Conservation (phyloP, 306 rosid species). For the Ziziphus jujuba region DNA sequence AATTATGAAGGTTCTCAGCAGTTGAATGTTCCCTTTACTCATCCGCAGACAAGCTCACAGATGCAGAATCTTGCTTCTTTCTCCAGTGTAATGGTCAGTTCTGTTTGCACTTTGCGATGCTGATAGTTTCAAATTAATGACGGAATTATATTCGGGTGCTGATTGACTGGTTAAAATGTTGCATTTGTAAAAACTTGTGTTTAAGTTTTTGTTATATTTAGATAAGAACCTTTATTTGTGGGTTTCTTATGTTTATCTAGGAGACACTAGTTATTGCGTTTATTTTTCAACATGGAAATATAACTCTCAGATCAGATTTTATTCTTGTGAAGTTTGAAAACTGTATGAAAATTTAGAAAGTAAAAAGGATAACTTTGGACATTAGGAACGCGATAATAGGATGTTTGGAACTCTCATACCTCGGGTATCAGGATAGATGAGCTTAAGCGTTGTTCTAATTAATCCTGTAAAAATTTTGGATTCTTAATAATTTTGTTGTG, state of each 20-base stretch:
- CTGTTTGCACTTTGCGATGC: not conserved
- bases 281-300: not conserved
- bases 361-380: not conserved
- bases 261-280: too few relatives aligned
- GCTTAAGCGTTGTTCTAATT: not conserved
- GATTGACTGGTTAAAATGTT: too few relatives aligned
- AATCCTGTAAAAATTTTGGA: not conserved
- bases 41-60: conserved; percentile 71
- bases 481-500: not conserved
- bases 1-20: conserved; percentile 69
- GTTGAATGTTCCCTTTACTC: conserved; percentile 57
- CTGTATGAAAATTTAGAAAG: not conserved
- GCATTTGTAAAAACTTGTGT: too few relatives aligned
- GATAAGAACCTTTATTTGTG: not conserved
- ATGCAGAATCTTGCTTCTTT: conserved; percentile 77
- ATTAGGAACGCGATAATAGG: not conserved
- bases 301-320: not conserved
- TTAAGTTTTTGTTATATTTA: not conserved
- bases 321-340: not conserved
- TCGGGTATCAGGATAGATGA: not conserved
- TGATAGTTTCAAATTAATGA: not conserved
- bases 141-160: not conserved
- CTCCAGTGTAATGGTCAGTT: conserved; percentile 80
- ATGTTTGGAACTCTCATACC: not conserved
- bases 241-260: too few relatives aligned